phyloP scores from a whole-genome alignment of 345 rosid genomes.

The Lumnitzera racemosa region DNA sequence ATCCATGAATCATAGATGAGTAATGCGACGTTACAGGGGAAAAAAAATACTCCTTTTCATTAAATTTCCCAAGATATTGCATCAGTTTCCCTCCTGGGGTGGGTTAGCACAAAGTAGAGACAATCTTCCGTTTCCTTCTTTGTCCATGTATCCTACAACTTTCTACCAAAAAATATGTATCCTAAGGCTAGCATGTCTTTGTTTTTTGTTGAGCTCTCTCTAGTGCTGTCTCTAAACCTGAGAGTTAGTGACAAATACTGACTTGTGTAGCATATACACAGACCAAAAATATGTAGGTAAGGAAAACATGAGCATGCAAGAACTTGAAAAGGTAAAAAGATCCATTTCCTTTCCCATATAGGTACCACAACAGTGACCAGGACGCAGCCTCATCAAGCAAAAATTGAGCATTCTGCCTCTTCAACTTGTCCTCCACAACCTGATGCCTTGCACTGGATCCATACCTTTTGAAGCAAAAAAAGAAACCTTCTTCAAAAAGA shows the following conservation, averaged over 20 bases:
- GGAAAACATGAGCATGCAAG: slow-evolving; percentile 5
- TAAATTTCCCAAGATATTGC: too few species aligned
- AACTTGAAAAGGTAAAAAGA: slow-evolving; percentile 15
- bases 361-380: slow-evolving; percentile 95
- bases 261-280: neutral
- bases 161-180: too few species aligned
- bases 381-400: slow-evolving; percentile 97
- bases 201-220: too few species aligned
- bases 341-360: slow-evolving; percentile 88
- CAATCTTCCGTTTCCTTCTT: too few species aligned
- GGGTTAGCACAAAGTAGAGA: too few species aligned
- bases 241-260: neutral
- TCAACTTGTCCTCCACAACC: slow-evolving; percentile 79
- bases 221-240: too few species aligned
- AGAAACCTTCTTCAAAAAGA: neutral
- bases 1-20: too few species aligned
- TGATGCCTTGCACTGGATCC: slow-evolving; percentile 62
- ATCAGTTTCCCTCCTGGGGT: too few species aligned
- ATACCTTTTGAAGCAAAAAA: slow-evolving; percentile 41
- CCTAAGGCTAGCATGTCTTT: too few species aligned
- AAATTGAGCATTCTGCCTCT: slow-evolving; percentile 92
- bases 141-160: too few species aligned
- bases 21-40: too few species aligned
- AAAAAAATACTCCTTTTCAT: too few species aligned
- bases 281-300: neutral